phyloP scores from a whole-genome alignment of 2,329 filamentous ascomycete genomes.

The Xylariaceae sp. region DNA sequence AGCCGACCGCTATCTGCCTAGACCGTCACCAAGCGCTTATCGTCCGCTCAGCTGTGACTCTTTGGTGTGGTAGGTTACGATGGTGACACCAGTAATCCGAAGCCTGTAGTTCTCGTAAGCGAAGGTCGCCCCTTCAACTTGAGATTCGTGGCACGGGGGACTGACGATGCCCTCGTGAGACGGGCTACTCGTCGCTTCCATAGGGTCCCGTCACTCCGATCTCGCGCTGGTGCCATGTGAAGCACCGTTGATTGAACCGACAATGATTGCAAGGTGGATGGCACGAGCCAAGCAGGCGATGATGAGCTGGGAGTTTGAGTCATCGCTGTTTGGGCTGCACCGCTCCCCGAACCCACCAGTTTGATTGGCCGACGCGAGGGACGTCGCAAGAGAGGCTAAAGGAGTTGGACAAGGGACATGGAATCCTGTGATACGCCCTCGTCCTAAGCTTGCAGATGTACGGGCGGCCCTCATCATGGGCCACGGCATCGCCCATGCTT shows the following conservation, averaged over 20 bases:
- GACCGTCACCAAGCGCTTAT: constrained; percentile 12
- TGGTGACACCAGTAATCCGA: constrained; percentile 12
- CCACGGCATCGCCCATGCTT: constrained; percentile 3
- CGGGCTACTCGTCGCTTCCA: constrained; percentile 1
- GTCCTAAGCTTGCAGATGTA: constrained; percentile 5
- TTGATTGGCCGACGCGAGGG: constrained; percentile 23
- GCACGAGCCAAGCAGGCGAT: constrained; percentile 12
- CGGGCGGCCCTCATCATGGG: constrained; percentile 4
- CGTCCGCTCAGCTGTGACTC: constrained; percentile 12
- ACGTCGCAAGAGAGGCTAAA: constrained; percentile 19
- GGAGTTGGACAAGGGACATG: constrained; percentile 21
- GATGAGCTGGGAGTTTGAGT: constrained; percentile 23
- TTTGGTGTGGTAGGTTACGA: constrained; percentile 8
- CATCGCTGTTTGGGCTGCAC: constrained; percentile 27
- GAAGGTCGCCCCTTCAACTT: constrained; percentile 4
- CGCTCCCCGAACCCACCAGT: constrained; percentile 6
- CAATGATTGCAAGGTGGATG: constrained; percentile 3
- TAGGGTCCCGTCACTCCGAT: constrained; percentile 11
- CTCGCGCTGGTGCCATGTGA: constrained; percentile 11
- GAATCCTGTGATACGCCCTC: constrained; percentile 16
- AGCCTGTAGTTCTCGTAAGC: constrained; percentile 10
- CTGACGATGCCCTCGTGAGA: constrained; percentile 5
- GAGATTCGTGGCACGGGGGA: constrained; percentile 3
- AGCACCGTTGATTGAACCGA: constrained; percentile 1
- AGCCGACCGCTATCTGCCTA: constrained; percentile 5